phyloP scores from a whole-genome alignment of 2,329 filamentous ascomycete genomes.

The Emericellopsis atlantica region DNA sequence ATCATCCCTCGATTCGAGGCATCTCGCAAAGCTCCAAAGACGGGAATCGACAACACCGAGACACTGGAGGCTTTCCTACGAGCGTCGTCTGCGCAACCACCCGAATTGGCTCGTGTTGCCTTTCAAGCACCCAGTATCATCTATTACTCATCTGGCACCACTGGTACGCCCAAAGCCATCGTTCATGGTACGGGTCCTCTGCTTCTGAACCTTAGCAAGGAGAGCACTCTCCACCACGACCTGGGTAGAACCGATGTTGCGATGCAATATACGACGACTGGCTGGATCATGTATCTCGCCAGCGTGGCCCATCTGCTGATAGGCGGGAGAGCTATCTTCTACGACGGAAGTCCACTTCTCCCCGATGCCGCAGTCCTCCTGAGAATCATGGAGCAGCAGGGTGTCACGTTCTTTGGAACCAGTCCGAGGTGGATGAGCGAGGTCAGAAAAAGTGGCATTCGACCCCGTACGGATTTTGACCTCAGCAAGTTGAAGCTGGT shows the following conservation, averaged over 20 bases:
- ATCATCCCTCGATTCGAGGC: constrained; percentile 52
- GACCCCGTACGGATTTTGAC: constrained; percentile 49
- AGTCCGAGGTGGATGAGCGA: constrained; percentile 70
- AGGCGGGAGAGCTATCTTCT: constrained; percentile 55
- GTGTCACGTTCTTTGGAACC: constrained; percentile 61
- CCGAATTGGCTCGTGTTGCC: constrained; percentile 37
- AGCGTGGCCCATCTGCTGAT: constrained; percentile 44
- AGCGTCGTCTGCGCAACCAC: constrained; percentile 11
- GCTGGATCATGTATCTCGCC: constrained; percentile 81
- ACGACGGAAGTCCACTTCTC: constrained; percentile 71
- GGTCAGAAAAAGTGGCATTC: constrained; percentile 49
- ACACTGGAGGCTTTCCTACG: constrained; percentile 32
- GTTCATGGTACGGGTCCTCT: constrained; percentile 62
- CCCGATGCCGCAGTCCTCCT: constrained; percentile 55
- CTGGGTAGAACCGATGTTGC: constrained; percentile 23
- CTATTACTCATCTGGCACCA: constrained; percentile 72
- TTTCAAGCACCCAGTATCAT: constrained; percentile 70
- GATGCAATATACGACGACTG: constrained; percentile 53
- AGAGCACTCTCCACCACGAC: constrained; percentile 39
- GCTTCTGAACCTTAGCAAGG: constrained; percentile 43
- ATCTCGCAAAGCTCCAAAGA: constrained; percentile 34
- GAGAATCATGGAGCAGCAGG: constrained; percentile 46
- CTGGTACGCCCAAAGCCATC: constrained; percentile 74
- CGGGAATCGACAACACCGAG: constrained; percentile 31
- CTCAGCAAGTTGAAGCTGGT: constrained; percentile 49